Percentiles rank a stretch among this genome's conserved stretches.
Conservation (phyloP, 2,329 filamentous ascomycete species). For the Bipolaris sorokiniana region DNA sequence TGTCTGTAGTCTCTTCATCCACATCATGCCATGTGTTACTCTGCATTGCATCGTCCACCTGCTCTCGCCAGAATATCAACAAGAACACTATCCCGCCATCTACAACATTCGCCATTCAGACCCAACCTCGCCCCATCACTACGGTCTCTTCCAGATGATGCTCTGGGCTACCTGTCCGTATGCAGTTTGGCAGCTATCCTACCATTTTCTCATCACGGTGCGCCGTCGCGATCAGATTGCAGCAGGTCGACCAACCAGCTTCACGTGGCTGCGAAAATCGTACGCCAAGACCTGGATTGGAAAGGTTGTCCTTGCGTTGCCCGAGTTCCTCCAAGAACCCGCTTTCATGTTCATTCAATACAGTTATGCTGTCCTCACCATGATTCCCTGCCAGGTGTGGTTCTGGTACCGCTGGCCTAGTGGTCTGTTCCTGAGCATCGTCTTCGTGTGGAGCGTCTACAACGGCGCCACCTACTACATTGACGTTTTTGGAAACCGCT, state of each 20-base stretch:
- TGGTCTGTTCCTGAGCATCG: conserved; percentile 72
- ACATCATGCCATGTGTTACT: conserved; percentile 97
- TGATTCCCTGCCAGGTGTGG: conserved; percentile 94
- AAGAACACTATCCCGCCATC: conserved; percentile 79
- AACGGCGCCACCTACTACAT: conserved; percentile 98
- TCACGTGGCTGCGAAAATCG: conserved; percentile 92
- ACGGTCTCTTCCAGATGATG: conserved; percentile 83
- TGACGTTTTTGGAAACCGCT: conserved; percentile 94
- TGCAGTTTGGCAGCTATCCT: conserved; percentile 86
- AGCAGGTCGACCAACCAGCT: conserved; percentile 91
- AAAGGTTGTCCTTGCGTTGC: conserved; percentile 79
- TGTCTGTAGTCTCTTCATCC: conserved; percentile 79
- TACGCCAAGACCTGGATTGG: conserved; percentile 92
- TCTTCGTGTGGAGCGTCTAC: conserved; percentile 96
- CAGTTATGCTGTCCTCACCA: conserved; percentile 84
- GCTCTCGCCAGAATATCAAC: conserved; percentile 68
- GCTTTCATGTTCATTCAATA: conserved; percentile 98
- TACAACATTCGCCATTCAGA: conserved; percentile 75
- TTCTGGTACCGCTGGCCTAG: conserved; percentile 87
- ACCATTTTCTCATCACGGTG: conserved; percentile 95
- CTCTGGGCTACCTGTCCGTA: conserved; percentile 94
- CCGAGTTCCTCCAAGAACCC: conserved; percentile 76
- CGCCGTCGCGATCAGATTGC: conserved; percentile 95
- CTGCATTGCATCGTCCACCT: conserved; percentile 93
- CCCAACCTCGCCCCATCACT: conserved; percentile 77